Base-by-base conservation (phyloP, 2,329 filamentous ascomycete species). In the Aspergillus luchuensis region DNA sequence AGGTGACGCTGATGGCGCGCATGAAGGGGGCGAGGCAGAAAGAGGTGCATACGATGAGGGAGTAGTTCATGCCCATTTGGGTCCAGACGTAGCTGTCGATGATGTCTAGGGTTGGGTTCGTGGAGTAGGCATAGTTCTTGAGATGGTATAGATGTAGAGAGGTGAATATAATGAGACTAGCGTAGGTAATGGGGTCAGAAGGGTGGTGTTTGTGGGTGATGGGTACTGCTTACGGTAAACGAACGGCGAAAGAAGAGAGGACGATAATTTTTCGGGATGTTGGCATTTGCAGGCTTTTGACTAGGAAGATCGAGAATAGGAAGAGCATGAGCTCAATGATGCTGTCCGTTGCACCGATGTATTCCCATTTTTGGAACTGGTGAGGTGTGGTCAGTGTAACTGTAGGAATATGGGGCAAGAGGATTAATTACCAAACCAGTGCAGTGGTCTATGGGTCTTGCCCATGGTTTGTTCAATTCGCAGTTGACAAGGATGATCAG, bases 21-120 rank as follows among this genome's bases (percentile, higher is more conserved):
- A 56, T 56, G 21, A 56, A 56, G 5, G 53, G 53, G 23, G 45
- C 53, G 25, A 56, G 41, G 3, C 53, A 56, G 11, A 56, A 56
- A 8, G 53, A 23, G 15, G 41, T 56, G 28, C 53, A 56, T 13
- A 48, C 53, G 8, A 56, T 56, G 10, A 56, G 39, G 4, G 41
- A 13, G 41, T 47, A 56, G n/a, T 56, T 47, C 25, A 56, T 56
- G 11, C 43, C 53, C 25, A 56, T 21, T 17, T 56, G 53, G 41
- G 28, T 56, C 53, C 53, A 56, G 17, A 56, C 41, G n/a, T 56
- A 48, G 30, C 17, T 5, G 33, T 56, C 53, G 11, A 56, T 47
- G 13, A 56, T 56, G 33, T 30, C 41, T 5, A 56, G 25, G 8
- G 53, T 56, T 1, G 53, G 53, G 17, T 56, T 56, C 7, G 4